Evolutionary conservation across 2,329 filamentous ascomycete species (phyloP), one percentile per base, ranked within the genome.

Genomic region (Aspergillus viridinutans): DNA sequence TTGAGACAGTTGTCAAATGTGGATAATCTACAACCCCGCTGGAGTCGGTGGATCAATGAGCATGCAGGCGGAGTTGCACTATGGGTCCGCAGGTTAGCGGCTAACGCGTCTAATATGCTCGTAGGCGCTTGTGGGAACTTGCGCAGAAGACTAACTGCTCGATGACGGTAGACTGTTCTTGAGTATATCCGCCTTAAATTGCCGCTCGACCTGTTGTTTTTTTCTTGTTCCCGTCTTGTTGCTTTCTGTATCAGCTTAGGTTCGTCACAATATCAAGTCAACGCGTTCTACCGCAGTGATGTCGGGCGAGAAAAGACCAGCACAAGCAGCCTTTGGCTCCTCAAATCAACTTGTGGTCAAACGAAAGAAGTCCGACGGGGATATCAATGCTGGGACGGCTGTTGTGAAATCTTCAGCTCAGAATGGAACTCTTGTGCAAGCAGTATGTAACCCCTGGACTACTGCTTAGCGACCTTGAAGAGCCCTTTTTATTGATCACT

Each of bases 301-400:
- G 92, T 91, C 92, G 35, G 84, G 89, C 61, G 92, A 96, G 76
- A 97, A 99, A 79, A 86, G 94, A 71, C 89, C 92, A 58, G 92
- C 92, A n/a, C 87, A 90, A 60, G 88, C 89, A 65, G 89, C 90
- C 59, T 93, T 93, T 65, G 85, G 87, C 67, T 85, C 86, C 25
- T 86, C 87, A 8, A 73, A 61, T 50, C 90, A 96, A 75, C 83
- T 93, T 65, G 85, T 92, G 42, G 88, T 97, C 60, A 99, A 97
- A 80, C 84, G 93, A 72, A 92, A 93, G 73, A 96, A 94, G 73
- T 84, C 85, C 56, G 83, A 85, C 64, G 79, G 77, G 61, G 80
- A 83, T 60, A 72, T 85, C 58, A 82, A 79, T 67, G 80, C 83
- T 54, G 61, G 66, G 38, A 78, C 87, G 53, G 79, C 85, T 42